Conservation (phyloP, 768 basidiomycete genomes). For the Rhodocollybia butyracea region DNA sequence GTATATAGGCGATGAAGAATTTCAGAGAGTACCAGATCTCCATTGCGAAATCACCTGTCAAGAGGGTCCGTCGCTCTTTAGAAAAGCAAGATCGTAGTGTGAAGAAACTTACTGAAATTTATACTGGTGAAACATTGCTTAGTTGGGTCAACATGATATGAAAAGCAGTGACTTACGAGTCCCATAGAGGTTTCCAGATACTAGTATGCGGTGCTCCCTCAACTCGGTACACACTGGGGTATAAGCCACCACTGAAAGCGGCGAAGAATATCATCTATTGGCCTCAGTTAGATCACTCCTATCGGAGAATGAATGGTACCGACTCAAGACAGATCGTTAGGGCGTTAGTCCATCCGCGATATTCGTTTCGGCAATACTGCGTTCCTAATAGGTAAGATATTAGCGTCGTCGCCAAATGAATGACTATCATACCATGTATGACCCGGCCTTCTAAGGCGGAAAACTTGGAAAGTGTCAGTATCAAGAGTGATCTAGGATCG, state of each 20-base stretch:
- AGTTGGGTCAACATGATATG: conserved; percentile 11
- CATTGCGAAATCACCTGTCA: conserved; percentile 48
- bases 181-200: conserved; percentile 70
- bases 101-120: conserved; percentile 25
- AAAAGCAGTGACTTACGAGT: conserved; percentile 43
- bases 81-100: neutral
- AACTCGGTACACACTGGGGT: conserved; percentile 61
- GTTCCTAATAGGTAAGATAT: conserved; percentile 42
- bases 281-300: neutral
- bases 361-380: conserved; percentile 74
- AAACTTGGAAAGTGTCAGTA: conserved; percentile 43
- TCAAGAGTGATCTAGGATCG: neutral
- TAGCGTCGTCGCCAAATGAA: conserved; percentile 5
- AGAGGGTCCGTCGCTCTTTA: neutral
- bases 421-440: conserved; percentile 49
- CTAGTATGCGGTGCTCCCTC: conserved; percentile 44
- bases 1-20: conserved; percentile 43
- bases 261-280: conserved; percentile 82
- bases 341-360: conserved; percentile 83
- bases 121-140: conserved; percentile 22
- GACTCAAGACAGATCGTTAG: conserved; percentile 85
- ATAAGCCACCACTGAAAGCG: conserved; percentile 76
- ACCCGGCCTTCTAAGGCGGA: conserved; percentile 60
- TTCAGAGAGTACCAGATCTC: conserved; percentile 52
- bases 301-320: conserved; percentile 6